Percentiles rank a stretch among this genome's conserved stretches.
Conservation (phyloP, 1,139 yeast genomes). For the Kodamaea arcana region DNA sequence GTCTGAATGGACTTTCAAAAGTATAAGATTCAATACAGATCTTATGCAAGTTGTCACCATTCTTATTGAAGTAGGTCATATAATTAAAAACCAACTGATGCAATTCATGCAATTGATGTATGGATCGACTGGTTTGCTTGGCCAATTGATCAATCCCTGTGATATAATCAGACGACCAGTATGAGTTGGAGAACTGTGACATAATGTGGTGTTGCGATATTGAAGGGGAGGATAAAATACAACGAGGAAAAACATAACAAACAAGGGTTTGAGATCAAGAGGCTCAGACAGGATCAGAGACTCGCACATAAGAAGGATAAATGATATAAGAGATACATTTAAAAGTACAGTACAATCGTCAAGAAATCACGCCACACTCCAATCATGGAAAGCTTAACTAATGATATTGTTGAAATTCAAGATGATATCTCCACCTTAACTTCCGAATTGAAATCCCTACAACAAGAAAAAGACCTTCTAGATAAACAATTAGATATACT, state of each 20-base stretch:
- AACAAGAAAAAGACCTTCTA: conserved; percentile 6
- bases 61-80: conserved; percentile 36
- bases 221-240: neutral
- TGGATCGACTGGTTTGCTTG: conserved; percentile 29
- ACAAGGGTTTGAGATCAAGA: too few species aligned
- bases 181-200: conserved; percentile 27
- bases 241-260: neutral
- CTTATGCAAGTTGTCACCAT: conserved; percentile 31
- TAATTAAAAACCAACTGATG: conserved; percentile 37
- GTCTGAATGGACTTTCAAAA: conserved; percentile 21
- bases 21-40: conserved; percentile 24
- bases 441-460: conserved; percentile 8
- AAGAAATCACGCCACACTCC: too few species aligned
- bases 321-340: too few species aligned
- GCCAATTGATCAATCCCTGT: conserved; percentile 33
- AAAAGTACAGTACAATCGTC: too few species aligned
- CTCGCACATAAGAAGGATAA: neutral
- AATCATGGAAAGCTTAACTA: too few species aligned
- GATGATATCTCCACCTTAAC: conserved; percentile 10
- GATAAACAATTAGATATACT: conserved; percentile 6
- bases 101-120: conserved; percentile 41
- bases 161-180: conserved; percentile 44
- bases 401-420: conserved; percentile 9
- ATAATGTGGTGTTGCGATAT: conserved; percentile 7
- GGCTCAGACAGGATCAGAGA: neutral